Evolutionary conservation across 768 basidiomycete species (phyloP).

Genomic region (Collybia nuda): DNA sequence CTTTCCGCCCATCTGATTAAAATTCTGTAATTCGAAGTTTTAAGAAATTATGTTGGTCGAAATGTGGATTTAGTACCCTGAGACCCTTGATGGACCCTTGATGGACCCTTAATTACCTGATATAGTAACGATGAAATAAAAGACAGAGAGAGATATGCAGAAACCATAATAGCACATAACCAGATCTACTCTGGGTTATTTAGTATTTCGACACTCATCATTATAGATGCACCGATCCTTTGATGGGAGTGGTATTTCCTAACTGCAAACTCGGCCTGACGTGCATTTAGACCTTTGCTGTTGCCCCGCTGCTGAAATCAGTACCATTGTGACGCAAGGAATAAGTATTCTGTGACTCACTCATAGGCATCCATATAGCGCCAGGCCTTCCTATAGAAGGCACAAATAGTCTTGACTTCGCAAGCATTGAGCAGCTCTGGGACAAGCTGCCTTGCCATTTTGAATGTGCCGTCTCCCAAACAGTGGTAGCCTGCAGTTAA

Average conservation of each 20-base stretch:
- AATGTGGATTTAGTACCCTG: not conserved
- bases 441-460: slow-evolving; percentile 13
- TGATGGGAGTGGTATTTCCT: slow-evolving; percentile 4
- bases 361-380: slow-evolving; percentile 17
- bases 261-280: slow-evolving; percentile 6
- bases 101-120: too few relatives aligned
- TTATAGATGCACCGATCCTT: not conserved
- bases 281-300: slow-evolving; percentile 4
- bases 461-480: slow-evolving; percentile 12
- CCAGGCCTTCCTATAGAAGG: slow-evolving; percentile 15
- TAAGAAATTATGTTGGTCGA: not conserved
- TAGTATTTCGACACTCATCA: slow-evolving; percentile 2
- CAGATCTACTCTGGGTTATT: not conserved
- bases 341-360: too few relatives aligned
- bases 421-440: slow-evolving; percentile 11
- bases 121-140: not conserved
- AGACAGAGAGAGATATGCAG: not conserved
- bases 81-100: too few relatives aligned
- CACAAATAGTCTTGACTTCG: slow-evolving; percentile 10
- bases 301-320: too few relatives aligned
- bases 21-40: not conserved
- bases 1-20: not conserved
- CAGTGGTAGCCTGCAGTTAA: slow-evolving; percentile 10
- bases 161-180: too few relatives aligned
- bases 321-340: too few relatives aligned